Evolutionary conservation across 2,329 filamentous ascomycete species (phyloP), one percentile per base, ranked within the genome.

Genomic region (Sclerotinia spermophila): DNA sequence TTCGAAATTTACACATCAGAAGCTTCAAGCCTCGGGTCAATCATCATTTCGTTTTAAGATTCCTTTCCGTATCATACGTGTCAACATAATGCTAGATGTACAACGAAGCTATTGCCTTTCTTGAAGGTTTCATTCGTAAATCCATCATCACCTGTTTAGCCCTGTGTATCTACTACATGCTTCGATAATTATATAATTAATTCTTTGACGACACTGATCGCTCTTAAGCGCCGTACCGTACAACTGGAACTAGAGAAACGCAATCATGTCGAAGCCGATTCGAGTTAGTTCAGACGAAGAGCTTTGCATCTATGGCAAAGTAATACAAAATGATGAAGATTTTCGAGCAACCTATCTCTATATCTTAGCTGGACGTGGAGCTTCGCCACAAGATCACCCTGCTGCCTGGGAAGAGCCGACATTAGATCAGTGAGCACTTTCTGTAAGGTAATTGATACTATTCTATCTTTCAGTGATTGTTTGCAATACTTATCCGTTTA

Each of bases 341-440:
- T 66, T 66, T 10, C 17, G 27, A 66, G 62, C 33, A 21, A 66
- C 62, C 35, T 24, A 66, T 30, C 45, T 19, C n/a, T 66, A 40
- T 42, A 21, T 42, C 35, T 40, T 66, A 24, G 5, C 24, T 30
- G 35, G 38, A 38, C 62, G 45, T 24, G 30, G 35, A 7, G 62
- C n/a, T 19, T 21, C n/a, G 6, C 1, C 1, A 3, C 5, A 3
- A 21, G 4, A 30, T 30, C 45, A 24, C 35, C 33, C 62, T 40
- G 62, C 33, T 53, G 35, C 45, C 5, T 66, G 62, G 62, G 15
- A 8, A 17, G n/a, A 53, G 19, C 35, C 4, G 30, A 30, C 0
- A 66, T 40, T 53, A 10, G 3, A 27, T 35, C 62, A 15, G 35
- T 38, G 15, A 11, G 45, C n/a, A 21, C 3, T 40, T 21, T 27